Evolutionary conservation across 805 yeast species (phyloP).

Genomic region (Lachancea lanzarotensis): DNA sequence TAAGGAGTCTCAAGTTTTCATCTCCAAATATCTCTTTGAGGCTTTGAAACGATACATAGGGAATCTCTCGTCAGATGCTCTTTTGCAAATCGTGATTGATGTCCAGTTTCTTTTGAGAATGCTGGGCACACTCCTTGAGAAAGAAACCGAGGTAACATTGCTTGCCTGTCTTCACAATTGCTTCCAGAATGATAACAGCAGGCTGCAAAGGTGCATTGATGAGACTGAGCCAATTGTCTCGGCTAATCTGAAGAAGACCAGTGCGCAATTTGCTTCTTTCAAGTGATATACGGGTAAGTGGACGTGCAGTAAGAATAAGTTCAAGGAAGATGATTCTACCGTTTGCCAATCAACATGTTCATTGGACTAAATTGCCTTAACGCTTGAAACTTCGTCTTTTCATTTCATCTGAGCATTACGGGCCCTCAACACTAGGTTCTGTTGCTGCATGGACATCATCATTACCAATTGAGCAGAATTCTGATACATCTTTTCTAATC

Average conservation of each 20-base stretch:
- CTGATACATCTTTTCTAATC: conserved; percentile 25
- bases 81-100: conserved; percentile 48
- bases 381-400: too few relatives aligned
- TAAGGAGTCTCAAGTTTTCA: conserved; percentile 37
- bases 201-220: conserved; percentile 21
- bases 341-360: too few relatives aligned
- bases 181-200: conserved; percentile 25
- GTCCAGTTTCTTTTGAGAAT: conserved; percentile 43
- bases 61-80: conserved; percentile 40
- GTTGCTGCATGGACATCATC: not conserved
- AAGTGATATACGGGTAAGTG: conserved; percentile 6
- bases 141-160: conserved; percentile 28
- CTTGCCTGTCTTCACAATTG: conserved; percentile 30
- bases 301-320: too few relatives aligned
- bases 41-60: conserved; percentile 39
- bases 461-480: conserved; percentile 25
- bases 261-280: conserved; percentile 31
- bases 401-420: not conserved
- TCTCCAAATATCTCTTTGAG: conserved; percentile 34
- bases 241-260: conserved; percentile 26
- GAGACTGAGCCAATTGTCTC: conserved; percentile 29
- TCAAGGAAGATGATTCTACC: too few relatives aligned
- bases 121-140: conserved; percentile 24
- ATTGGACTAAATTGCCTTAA: too few relatives aligned
- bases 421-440: not conserved